Evolutionary conservation across 805 yeast genomes (phyloP), one percentile per base, ranked within the genome.

Genomic region (Pichia rugopelliculosa): DNA sequence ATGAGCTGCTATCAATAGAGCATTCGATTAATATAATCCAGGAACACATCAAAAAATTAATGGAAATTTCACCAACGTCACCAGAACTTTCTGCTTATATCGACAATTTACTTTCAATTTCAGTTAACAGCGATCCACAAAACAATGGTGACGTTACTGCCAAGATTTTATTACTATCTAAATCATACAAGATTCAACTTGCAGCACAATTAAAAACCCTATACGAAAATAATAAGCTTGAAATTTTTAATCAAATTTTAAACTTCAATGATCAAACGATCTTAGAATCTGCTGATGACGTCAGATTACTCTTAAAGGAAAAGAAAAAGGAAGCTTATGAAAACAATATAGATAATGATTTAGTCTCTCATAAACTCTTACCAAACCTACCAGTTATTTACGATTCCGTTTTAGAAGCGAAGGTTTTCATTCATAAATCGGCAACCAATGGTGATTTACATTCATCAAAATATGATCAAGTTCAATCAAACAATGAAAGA

Each of bases 391-490:
- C 97, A 0, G 64, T 62, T 26, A 85, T 91, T 37, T 63, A 71
- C 7, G 76, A 83, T 58, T 75, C 76, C 0, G 71, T 70, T 3
- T 73, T 89, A 11, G 70, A 74, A 52, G 79, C 81, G 7, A 74
- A 84, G 44, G 96, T 88, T 0, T 91, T 90, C 59, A 77, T 83
- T 24, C 97, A 91, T 63, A 81, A 82, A 55, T 89, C 96, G 0
- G 69, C 77, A 3, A 74, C 82, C 15, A 79, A 82, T 51, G 77
- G 76, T 53, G 76, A 77, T 51, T 62, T 76, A 6, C 78, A 77
- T 53, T 62, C 82, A 42, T 68, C 77, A n/a, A 77, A 74, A 43
- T 63, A 67, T 4, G 91, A 84, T 53, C 69, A 76, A 45, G 68
- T 84, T 23, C 68, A 73, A 44, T 69, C 81, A 2, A 90, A 87